These are phyloP conservation scores for Musa schizocarpa DNA, from an alignment of 176 grass and related monocot species.

Conservation along the genomic window DNA sequence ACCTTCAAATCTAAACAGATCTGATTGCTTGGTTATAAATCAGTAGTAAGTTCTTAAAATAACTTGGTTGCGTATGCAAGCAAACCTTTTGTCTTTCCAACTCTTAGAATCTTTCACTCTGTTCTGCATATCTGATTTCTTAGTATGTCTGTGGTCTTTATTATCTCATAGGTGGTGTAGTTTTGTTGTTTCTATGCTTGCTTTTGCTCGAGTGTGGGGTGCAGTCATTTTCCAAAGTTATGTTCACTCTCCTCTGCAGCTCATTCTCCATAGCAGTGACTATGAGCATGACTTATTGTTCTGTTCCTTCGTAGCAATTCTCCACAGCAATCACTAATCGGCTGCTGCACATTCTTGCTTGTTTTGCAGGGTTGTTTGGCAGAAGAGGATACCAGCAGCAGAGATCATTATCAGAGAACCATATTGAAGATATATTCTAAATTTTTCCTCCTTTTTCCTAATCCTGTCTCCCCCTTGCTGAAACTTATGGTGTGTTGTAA, in stretches of 20 bases:
- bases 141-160: too few relatives aligned
- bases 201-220: too few relatives aligned
- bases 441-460: neutral
- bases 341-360: neutral
- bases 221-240: too few relatives aligned
- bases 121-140: too few relatives aligned
- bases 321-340: neutral
- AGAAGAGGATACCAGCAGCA: slow-evolving; percentile 24
- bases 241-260: neutral
- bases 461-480: neutral
- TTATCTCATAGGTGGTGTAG: too few relatives aligned
- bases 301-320: neutral
- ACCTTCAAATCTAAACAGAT: too few relatives aligned
- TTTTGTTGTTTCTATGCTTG: too few relatives aligned
- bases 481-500: neutral
- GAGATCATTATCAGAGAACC: slow-evolving; percentile 9
- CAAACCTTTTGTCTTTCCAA: too few relatives aligned
- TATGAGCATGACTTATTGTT: neutral
- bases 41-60: too few relatives aligned
- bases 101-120: too few relatives aligned
- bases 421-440: neutral
- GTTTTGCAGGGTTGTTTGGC: slow-evolving; percentile 24
- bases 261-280: neutral
- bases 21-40: too few relatives aligned
- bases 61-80: too few relatives aligned